Percentiles rank a stretch among this genome's conserved stretches.
phyloP scores from a whole-genome alignment of 73 alveolate genomes.

The Paramecium caudatum region DNA sequence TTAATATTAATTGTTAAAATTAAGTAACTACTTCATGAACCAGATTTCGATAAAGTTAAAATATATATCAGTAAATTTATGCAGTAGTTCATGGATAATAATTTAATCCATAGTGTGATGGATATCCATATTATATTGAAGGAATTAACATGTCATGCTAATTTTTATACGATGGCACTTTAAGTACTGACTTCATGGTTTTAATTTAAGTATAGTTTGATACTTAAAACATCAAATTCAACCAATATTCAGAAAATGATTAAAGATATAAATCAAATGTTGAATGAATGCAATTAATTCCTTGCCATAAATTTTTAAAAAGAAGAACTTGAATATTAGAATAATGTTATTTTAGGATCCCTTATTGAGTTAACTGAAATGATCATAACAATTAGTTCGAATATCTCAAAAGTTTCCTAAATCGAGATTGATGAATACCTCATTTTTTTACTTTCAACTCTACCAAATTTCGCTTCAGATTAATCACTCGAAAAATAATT shows the following conservation, averaged over 20 bases:
- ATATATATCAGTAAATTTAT: background rate
- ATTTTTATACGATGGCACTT: background rate
- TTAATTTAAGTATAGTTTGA: background rate
- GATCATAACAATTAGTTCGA: background rate
- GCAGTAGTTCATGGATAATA: background rate
- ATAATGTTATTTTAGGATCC: background rate
- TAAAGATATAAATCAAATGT: constrained; percentile 21
- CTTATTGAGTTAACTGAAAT: constrained; percentile 1
- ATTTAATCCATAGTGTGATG: constrained; percentile 11
- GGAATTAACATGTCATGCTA: background rate
- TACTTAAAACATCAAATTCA: background rate
- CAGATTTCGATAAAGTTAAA: constrained; percentile 33
- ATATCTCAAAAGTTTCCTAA: background rate
- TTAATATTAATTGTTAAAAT: background rate
- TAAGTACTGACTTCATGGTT: background rate
- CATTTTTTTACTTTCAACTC: background rate
- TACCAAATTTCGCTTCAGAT: constrained; percentile 17
- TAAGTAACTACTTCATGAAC: background rate
- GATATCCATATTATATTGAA: background rate
- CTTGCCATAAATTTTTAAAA: background rate
- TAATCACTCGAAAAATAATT: background rate
- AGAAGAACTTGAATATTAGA: background rate
- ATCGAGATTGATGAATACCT: background rate
- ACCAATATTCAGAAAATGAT: background rate
- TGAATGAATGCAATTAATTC: background rate